These are phyloP conservation scores for Ogataea salicorniae DNA, from an alignment of 805 yeast species.

Conservation along the genomic window DNA sequence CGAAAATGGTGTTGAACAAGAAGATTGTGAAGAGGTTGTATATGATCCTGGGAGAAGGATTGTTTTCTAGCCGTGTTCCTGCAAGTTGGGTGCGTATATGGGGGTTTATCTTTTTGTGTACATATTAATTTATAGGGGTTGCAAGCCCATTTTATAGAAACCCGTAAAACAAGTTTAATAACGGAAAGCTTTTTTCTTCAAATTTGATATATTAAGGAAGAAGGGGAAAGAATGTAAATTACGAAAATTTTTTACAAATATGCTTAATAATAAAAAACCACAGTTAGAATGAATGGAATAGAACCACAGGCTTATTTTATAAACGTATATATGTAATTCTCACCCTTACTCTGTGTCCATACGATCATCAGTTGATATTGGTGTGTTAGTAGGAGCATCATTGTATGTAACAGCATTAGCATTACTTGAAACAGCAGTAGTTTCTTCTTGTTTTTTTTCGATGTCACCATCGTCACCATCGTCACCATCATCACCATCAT, in stretches of 20 bases:
- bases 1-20: slow-evolving; percentile 74
- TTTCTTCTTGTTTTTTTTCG: slow-evolving; percentile 14
- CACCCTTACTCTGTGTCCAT: slow-evolving; percentile 31
- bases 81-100: no score
- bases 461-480: slow-evolving; percentile 25
- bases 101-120: no score
- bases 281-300: no score
- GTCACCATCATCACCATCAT: slow-evolving; percentile 21
- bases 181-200: not conserved
- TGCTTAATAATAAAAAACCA: no score
- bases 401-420: slow-evolving; percentile 6
- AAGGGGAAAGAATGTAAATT: not conserved
- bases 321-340: not conserved
- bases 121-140: no score
- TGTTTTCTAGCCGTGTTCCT: slow-evolving; percentile 15
- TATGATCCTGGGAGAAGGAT: slow-evolving; percentile 54
- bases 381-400: slow-evolving; percentile 6
- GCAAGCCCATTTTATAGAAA: no score
- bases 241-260: no score
- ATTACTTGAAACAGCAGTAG: slow-evolving; percentile 13
- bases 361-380: slow-evolving; percentile 23
- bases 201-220: not conserved
- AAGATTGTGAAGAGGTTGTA: slow-evolving; percentile 78
- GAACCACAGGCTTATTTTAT: no score
- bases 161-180: no score